Evolutionary conservation across 192 early-diverging fungal species (phyloP).

Genomic region (Jimgerdemannia flammicorona): DNA sequence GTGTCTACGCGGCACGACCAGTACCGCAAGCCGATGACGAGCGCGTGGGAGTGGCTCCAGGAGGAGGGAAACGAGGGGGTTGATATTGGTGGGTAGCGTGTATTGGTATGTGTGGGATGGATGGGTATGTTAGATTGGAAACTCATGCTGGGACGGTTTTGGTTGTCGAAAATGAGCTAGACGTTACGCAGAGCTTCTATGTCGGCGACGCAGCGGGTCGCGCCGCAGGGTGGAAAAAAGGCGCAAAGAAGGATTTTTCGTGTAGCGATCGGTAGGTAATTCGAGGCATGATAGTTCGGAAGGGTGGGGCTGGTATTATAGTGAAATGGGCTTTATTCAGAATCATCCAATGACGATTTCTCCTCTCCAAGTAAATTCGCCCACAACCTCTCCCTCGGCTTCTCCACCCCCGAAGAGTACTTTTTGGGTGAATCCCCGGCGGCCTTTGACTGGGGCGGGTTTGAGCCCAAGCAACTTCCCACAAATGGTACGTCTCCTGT

Average conservation of each 20-base stretch:
- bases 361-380: constrained; percentile 64
- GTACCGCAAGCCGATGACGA: constrained; percentile 70
- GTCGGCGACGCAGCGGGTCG: constrained; percentile 96
- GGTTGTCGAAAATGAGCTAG: constrained; percentile 23
- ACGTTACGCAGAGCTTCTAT: constrained; percentile 65
- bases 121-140: neutral
- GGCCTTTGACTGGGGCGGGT: constrained; percentile 43
- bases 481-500: constrained; percentile 22
- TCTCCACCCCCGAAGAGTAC: constrained; percentile 80
- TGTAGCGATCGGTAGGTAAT: constrained; percentile 64
- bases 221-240: constrained; percentile 53
- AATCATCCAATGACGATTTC: neutral
- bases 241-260: constrained; percentile 67
- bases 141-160: neutral
- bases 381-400: constrained; percentile 62
- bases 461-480: constrained; percentile 41
- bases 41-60: constrained; percentile 61
- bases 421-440: constrained; percentile 52
- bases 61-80: constrained; percentile 35
- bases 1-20: constrained; percentile 67
- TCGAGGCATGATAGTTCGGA: neutral
- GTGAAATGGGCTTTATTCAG: no score
- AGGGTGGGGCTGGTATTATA: neutral
- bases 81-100: constrained; percentile 27
- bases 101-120: no score